Base-by-base conservation (phyloP, 192 early-diverging fungal genomes). In the Backusella liffmaniae region DNA sequence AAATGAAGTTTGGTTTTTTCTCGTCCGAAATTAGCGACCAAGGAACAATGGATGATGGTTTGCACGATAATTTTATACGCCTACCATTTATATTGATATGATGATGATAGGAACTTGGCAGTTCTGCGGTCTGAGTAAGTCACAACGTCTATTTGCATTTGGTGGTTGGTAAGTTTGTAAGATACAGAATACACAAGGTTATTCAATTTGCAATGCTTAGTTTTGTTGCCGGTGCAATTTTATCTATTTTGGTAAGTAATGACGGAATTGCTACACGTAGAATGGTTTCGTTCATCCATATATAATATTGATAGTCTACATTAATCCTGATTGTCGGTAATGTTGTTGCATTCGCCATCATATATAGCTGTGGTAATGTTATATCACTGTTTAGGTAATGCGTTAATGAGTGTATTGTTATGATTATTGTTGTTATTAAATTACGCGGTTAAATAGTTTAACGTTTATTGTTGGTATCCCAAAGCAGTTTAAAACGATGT, bases 311-410 rank as follows among this genome's bases (percentile, higher is more conserved):
- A 9, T 74, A 92, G 91, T 91, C 91, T 1, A 88, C 91, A 10
- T 79, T 89, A 29, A 53, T 85, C 18, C 77, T 96, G 36, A 51
- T 80, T 0, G 77, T 88, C 23, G 91, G 88, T 5, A 81, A 89
- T 30, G 72, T 95, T 66, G 78, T 88, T 5, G 89, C 86, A 2
- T 99, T 97, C 88, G 97, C 97, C 21, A 84, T 96, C 53, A 84
- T 96, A 51, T 99, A 97, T 80, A 94, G 94, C 46, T 73, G 95
- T 23, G 97, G 97, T 49, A 99, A 99, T 82, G 73, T 97, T 9
- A 72, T 97, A 32, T 94, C 96, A 29, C 74, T 99, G 71, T 70
- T 94, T 69, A 88, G 87, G 87, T 88, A 85, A 26, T 39, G 16
- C 21, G 12, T n/a, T 3, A 9, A n/a, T 8, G 9, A 36, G 3